Base-by-base conservation (phyloP, 148 eudicot genomes). In the Rheum nobile region DNA sequence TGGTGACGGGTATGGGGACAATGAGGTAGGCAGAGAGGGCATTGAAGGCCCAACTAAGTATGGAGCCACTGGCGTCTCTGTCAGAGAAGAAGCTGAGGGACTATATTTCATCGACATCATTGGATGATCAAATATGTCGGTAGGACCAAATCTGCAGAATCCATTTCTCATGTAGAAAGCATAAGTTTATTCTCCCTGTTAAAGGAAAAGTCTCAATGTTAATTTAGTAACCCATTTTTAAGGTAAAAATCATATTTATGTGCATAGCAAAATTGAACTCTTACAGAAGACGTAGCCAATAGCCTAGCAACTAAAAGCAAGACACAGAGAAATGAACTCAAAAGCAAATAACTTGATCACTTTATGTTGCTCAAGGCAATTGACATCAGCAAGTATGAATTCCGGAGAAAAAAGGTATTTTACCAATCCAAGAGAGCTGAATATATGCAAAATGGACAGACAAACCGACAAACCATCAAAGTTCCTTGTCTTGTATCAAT, bases 41-140 rank as follows among this genome's bases (percentile, higher is more conserved):
- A n/a, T n/a, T n/a, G n/a, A n/a, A n/a, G n/a, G n/a, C n/a, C n/a
- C n/a, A n/a, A n/a, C n/a, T n/a, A n/a, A n/a, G n/a, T n/a, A n/a
- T n/a, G n/a, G n/a, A n/a, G n/a, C n/a, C n/a, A n/a, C n/a, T n/a
- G n/a, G n/a, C n/a, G n/a, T n/a, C n/a, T n/a, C n/a, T n/a, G n/a
- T n/a, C n/a, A n/a, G n/a, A n/a, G n/a, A n/a, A n/a, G n/a, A n/a
- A n/a, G n/a, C n/a, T n/a, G n/a, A n/a, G n/a, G n/a, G n/a, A n/a
- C n/a, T n/a, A n/a, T n/a, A n/a, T n/a, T n/a, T n/a, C n/a, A n/a
- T n/a, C n/a, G n/a, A n/a, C n/a, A n/a, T n/a, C n/a, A n/a, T n/a
- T n/a, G n/a, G 96, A 77, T 93, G 98, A 82, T 93, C 94, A 77
- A 88, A 93, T 77, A 87, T 93, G 80, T 96, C 90, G 1, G 91